Conservation (phyloP, 495 filamentous ascomycete species). For the Penicillium roqueforti region DNA sequence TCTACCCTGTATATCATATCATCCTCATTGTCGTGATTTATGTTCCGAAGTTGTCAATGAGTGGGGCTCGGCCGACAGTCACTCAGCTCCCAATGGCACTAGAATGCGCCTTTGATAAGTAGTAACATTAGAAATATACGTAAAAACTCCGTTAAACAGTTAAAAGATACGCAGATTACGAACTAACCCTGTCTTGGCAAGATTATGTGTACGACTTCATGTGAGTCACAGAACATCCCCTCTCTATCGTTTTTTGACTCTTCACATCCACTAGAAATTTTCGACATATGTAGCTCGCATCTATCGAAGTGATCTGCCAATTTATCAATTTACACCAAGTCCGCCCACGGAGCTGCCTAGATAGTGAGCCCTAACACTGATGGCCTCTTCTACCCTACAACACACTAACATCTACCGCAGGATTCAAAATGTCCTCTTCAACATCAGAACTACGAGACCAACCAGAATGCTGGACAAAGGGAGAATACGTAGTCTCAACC, state of each 20-base stretch:
- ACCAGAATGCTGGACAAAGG: slow-evolving; percentile 18
- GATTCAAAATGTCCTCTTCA: neutral
- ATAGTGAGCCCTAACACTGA: neutral
- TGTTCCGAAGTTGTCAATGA: neutral
- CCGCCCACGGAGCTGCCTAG: neutral
- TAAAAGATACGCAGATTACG: neutral
- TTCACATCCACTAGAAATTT: neutral
- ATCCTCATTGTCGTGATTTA: neutral
- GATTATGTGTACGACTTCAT: neutral
- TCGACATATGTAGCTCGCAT: neutral
- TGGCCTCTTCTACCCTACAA: neutral
- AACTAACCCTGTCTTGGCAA: neutral
- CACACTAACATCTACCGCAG: neutral
- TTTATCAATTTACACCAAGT: neutral
- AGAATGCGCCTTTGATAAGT: neutral
- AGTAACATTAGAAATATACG: neutral
- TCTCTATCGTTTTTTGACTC: neutral
- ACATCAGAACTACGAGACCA: neutral
- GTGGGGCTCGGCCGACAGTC: no score
- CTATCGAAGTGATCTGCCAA: neutral
- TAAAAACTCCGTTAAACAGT: neutral
- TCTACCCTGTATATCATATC: neutral
- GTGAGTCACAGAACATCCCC: neutral
- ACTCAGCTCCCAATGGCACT: neutral
- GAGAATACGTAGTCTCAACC: slow-evolving; percentile 48